Conservation (phyloP, 2,329 filamentous ascomycete species). For the Aspergillus candidus region DNA sequence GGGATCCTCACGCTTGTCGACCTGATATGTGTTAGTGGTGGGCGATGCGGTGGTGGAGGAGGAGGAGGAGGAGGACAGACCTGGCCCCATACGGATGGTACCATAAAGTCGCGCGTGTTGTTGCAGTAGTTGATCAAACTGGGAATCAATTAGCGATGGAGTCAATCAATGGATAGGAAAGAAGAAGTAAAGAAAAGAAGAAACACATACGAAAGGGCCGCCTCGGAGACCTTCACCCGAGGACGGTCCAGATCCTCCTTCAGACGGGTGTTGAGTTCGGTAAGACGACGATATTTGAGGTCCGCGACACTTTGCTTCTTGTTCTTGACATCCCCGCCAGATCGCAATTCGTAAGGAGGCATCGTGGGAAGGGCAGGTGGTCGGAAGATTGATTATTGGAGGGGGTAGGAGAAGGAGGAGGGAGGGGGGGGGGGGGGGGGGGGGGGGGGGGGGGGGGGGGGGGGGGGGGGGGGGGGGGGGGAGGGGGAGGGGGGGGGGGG, state of each 20-base stretch:
- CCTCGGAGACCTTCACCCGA: slow-evolving; percentile 91
- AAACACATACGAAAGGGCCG: slow-evolving; percentile 67
- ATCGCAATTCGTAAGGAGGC: slow-evolving; percentile 61
- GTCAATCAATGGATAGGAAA: slow-evolving; percentile 3
- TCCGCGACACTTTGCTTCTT: slow-evolving; percentile 99
- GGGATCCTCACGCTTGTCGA: slow-evolving; percentile 94
- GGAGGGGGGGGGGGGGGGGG: slow-evolving; percentile 1
- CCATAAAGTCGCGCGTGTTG: slow-evolving; percentile 98
- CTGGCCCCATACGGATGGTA: slow-evolving; percentile 90
- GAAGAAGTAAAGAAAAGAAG: slow-evolving; percentile 6
- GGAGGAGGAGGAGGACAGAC: slow-evolving; percentile 31
- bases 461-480: slow-evolving; percentile 4
- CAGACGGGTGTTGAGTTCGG: slow-evolving; percentile 91
- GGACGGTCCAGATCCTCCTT: slow-evolving; percentile 94
- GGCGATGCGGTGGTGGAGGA: neutral
- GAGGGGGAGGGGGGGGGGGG: slow-evolving; percentile 2
- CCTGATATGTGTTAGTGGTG: slow-evolving; percentile 39
- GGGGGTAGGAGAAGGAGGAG: slow-evolving; percentile 5
- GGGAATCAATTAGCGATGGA: slow-evolving; percentile 11
- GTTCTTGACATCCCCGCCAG: slow-evolving; percentile 64
- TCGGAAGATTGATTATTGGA: neutral
- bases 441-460: slow-evolving; percentile 6
- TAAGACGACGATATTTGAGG: slow-evolving; percentile 90
- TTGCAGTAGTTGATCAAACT: slow-evolving; percentile 98
- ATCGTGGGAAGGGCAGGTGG: slow-evolving; percentile 35